A percentile compares a stretch with the other conserved stretches of the same genome.
Conservation (phyloP, 495 filamentous ascomycete genomes). For the Cairneyella variabilis region DNA sequence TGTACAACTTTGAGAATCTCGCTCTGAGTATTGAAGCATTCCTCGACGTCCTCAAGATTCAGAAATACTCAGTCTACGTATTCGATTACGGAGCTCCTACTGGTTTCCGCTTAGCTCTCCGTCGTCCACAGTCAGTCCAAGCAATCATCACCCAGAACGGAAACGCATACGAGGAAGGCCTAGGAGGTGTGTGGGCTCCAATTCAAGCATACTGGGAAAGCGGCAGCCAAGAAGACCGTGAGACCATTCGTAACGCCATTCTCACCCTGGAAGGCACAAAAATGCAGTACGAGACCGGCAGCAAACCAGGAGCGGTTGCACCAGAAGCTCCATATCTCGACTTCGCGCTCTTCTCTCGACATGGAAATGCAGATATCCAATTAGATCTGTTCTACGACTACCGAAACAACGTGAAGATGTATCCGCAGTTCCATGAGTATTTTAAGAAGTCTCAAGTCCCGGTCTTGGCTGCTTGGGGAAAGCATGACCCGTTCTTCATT, state of each 20-base stretch:
- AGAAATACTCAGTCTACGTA: constrained; percentile 53
- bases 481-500: constrained; percentile 56
- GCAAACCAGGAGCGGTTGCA: constrained; percentile 33
- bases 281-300: constrained; percentile 54
- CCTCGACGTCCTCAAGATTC: constrained; percentile 38
- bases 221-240: constrained; percentile 33
- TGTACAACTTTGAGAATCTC: constrained; percentile 46
- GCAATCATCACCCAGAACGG: constrained; percentile 61
- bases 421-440: constrained; percentile 55
- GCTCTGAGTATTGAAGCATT: constrained; percentile 38
- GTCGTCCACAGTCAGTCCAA: constrained; percentile 40
- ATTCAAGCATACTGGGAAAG: constrained; percentile 46
- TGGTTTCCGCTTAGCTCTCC: constrained; percentile 50
- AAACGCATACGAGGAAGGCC: constrained; percentile 59
- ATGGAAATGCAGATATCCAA: constrained; percentile 52
- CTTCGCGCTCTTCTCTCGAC: constrained; percentile 43
- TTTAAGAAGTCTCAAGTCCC: constrained; percentile 51
- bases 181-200: constrained; percentile 53
- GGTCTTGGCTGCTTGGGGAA: constrained; percentile 59
- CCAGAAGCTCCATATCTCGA: constrained; percentile 52
- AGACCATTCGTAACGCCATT: constrained; percentile 32
- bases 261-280: constrained; percentile 45
- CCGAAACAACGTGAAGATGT: constrained; percentile 41
- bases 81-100: constrained; percentile 66
- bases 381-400: constrained; percentile 55